Percentiles rank a stretch among this genome's conserved stretches.
Evolutionary conservation across 2,329 filamentous ascomycete genomes (phyloP).

Genomic region (Fusarium fracticaudum): DNA sequence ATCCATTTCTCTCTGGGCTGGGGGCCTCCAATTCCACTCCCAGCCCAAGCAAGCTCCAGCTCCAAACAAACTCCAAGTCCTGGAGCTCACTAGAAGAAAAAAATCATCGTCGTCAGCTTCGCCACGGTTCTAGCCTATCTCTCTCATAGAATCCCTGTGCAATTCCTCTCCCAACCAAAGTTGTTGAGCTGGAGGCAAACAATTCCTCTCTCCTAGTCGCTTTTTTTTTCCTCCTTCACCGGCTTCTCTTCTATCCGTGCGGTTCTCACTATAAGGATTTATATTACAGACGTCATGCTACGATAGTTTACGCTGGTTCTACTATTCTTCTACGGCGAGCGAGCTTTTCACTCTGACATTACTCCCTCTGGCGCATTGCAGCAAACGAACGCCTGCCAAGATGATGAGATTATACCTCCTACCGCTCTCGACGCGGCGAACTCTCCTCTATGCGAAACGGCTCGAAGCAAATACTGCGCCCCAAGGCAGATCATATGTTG

Average conservation of each 20-base stretch:
- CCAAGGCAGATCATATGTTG: slow-evolving; percentile 63
- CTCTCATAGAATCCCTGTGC: neutral
- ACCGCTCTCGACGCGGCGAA: slow-evolving; percentile 89
- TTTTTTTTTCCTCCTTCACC: neutral
- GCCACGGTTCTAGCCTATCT: slow-evolving; percentile 28
- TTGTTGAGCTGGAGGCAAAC: slow-evolving; percentile 22
- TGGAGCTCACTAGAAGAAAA: slow-evolving; percentile 12
- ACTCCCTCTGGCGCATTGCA: neutral
- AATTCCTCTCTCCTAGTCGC: neutral
- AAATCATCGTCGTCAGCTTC: slow-evolving; percentile 41
- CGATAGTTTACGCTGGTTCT: slow-evolving; percentile 14
- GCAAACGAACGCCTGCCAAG: slow-evolving; percentile 30
- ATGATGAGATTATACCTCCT: slow-evolving; percentile 98
- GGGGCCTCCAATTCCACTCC: slow-evolving; percentile 30
- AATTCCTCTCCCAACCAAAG: slow-evolving; percentile 3
- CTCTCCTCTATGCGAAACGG: slow-evolving; percentile 90
- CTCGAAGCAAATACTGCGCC: slow-evolving; percentile 65
- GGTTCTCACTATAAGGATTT: neutral
- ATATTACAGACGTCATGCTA: slow-evolving; percentile 28
- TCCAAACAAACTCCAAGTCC: neutral
- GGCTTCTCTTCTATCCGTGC: slow-evolving; percentile 13
- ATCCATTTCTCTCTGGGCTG: slow-evolving; percentile 14
- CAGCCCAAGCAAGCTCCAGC: neutral
- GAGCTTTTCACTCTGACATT: neutral
- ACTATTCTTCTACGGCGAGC: neutral